Conservation (phyloP, 2,329 filamentous ascomycete genomes). For the Trichoderma gracile region DNA sequence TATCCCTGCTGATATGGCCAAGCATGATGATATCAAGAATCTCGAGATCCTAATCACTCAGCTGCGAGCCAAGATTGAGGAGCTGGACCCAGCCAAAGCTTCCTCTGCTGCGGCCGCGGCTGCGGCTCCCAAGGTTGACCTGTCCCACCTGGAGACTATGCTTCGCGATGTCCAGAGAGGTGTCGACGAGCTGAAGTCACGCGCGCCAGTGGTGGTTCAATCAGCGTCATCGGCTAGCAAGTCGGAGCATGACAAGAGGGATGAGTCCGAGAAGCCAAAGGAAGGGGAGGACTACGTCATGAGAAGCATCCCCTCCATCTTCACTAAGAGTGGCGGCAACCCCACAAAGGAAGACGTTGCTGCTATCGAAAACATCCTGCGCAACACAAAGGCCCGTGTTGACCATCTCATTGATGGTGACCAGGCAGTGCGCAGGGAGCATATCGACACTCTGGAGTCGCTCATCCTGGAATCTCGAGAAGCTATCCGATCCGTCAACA, state of each 20-base stretch:
- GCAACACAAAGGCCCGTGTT: conserved; percentile 83
- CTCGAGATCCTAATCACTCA: conserved; percentile 82
- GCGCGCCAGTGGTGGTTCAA: conserved; percentile 31
- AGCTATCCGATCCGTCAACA: conserved; percentile 64
- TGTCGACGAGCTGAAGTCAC: conserved; percentile 47
- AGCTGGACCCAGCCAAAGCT: conserved; percentile 38
- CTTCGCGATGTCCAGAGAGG: conserved; percentile 50
- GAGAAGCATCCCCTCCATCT: conserved; percentile 20
- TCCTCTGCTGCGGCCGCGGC: conserved; percentile 36
- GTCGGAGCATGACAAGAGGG: conserved; percentile 28
- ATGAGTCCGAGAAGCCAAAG: conserved; percentile 11
- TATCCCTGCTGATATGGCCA: conserved; percentile 53
- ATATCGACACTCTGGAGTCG: conserved; percentile 65
- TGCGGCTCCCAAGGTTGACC: conserved; percentile 53
- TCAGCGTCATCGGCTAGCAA: conserved; percentile 15
- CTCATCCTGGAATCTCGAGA: conserved; percentile 74
- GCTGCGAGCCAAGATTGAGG: conserved; percentile 79
- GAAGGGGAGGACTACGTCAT: conserved; percentile 47
- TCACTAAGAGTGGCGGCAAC: conserved; percentile 37
- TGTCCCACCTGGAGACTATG: conserved; percentile 57
- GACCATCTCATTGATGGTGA: conserved; percentile 78
- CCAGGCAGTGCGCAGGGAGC: conserved; percentile 66
- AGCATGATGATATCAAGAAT: conserved; percentile 76
- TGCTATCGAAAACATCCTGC: conserved; percentile 85
- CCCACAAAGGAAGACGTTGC: conserved; percentile 75